A percentile compares a stretch with the other conserved stretches of the same genome.
Conservation (phyloP, 2,329 filamentous ascomycete genomes). For the Colletotrichum echinochloae region DNA sequence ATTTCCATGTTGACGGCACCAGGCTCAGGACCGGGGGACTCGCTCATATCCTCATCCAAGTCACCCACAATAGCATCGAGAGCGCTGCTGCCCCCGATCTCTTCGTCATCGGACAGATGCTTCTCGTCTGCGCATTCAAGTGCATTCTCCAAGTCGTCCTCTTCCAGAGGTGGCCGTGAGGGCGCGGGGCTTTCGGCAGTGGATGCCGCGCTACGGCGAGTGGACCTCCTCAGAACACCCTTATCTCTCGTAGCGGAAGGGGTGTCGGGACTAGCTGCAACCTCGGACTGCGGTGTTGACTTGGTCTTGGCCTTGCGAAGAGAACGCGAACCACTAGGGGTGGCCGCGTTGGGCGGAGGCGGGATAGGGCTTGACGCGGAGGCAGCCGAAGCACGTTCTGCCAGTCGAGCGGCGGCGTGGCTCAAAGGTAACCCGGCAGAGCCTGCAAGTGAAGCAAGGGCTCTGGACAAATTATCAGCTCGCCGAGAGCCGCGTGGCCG, state of each 20-base stretch:
- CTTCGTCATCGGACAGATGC: constrained; percentile 79
- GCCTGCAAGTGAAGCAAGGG: constrained; percentile 82
- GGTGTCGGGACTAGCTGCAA: constrained; percentile 58
- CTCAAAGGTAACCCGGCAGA: constrained; percentile 71
- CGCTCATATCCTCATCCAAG: constrained; percentile 85
- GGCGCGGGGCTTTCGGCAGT: constrained; percentile 64
- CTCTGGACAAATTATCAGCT: constrained; percentile 72
- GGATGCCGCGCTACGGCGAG: constrained; percentile 65
- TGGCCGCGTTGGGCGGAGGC: constrained; percentile 51
- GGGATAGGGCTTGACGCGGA: constrained; percentile 52
- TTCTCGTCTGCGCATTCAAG: constrained; percentile 95
- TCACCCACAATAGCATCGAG: constrained; percentile 92
- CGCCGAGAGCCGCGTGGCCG: constrained; percentile 74
- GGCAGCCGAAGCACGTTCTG: constrained; percentile 57
- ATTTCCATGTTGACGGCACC: constrained; percentile 93
- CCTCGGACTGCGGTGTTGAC: constrained; percentile 54
- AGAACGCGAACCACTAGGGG: constrained; percentile 58
- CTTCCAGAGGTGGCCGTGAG: constrained; percentile 64
- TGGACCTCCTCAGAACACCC: constrained; percentile 69
- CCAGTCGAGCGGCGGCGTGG: constrained; percentile 59
- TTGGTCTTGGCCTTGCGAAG: constrained; percentile 62
- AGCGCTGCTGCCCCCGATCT: constrained; percentile 73
- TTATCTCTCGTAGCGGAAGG: constrained; percentile 68
- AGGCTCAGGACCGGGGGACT: constrained; percentile 78
- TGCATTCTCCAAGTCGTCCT: constrained; percentile 74